These are phyloP conservation scores for Bolboschoenus planiculmis DNA, from an alignment of 176 grass and related monocot genomes.

Conservation along the genomic window DNA sequence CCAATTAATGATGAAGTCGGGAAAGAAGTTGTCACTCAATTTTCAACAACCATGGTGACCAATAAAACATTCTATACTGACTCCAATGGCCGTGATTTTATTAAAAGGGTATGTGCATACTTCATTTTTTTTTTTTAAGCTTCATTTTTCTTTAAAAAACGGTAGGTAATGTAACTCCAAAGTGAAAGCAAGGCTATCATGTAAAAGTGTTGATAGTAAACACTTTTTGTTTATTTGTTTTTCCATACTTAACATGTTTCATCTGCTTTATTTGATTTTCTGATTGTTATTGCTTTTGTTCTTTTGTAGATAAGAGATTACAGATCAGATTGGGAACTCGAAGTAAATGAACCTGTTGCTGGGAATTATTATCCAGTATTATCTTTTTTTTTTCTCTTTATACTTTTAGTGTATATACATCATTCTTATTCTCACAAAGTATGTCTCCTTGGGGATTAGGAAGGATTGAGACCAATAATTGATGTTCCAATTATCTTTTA, in stretches of 20 bases:
- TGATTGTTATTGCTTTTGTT: neutral
- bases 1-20: conserved; percentile 32
- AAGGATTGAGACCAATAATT: neutral
- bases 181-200: neutral
- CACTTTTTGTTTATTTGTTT: neutral
- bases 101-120: conserved; percentile 29
- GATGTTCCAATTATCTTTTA: neutral
- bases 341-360: conserved; percentile 41
- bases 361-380: conserved; percentile 57
- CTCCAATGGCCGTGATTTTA: conserved; percentile 50
- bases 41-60: conserved; percentile 24
- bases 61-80: conserved; percentile 49
- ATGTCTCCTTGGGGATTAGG: neutral
- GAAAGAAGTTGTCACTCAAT: conserved; percentile 36
- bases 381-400: neutral
- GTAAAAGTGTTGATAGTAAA: neutral
- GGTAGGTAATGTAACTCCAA: neutral
- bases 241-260: neutral
- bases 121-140: neutral
- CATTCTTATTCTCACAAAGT: neutral
- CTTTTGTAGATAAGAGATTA: conserved; percentile 42
- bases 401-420: neutral
- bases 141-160: neutral
- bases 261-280: neutral
- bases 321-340: conserved; percentile 42